A percentile compares a stretch with the other conserved stretches of the same genome.
Evolutionary conservation across 257 asterid species (phyloP).

Genomic region (Striga asiatica): DNA sequence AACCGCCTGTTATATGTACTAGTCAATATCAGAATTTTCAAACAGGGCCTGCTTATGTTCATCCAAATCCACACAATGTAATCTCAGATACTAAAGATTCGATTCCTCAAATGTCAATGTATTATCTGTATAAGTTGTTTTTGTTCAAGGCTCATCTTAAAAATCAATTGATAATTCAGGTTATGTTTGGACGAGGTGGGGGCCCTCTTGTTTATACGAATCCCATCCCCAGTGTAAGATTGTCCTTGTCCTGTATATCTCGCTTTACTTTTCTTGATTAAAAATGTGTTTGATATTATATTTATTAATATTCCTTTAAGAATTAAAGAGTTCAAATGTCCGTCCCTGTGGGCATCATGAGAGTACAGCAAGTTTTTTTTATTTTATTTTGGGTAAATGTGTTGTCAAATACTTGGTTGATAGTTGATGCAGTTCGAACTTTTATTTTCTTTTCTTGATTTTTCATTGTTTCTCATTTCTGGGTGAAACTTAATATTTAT

Average conservation of each 20-base stretch:
- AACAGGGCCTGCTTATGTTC: background rate
- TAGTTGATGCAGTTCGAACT: background rate
- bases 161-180: conserved; percentile 33
- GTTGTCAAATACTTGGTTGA: background rate
- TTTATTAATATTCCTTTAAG: background rate
- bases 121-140: conserved; percentile 2
- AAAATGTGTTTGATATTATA: background rate
- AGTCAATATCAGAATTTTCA: background rate
- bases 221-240: conserved; percentile 60
- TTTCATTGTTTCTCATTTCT: background rate
- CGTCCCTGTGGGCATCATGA: background rate
- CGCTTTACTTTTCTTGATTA: background rate
- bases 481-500: background rate
- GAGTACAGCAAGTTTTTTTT: background rate
- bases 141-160: background rate
- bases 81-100: conserved; percentile 4
- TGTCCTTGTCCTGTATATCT: background rate
- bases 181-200: conserved; percentile 50
- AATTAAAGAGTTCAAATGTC: too few species aligned
- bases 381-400: background rate
- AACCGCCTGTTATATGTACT: background rate
- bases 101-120: background rate
- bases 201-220: conserved; percentile 60
- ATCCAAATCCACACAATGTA: conserved; percentile 63
- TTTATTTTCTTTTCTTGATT: background rate